These are phyloP conservation scores for Mucor plumbeus DNA, from an alignment of 371 early-diverging fungal species.

Conservation along the genomic window DNA sequence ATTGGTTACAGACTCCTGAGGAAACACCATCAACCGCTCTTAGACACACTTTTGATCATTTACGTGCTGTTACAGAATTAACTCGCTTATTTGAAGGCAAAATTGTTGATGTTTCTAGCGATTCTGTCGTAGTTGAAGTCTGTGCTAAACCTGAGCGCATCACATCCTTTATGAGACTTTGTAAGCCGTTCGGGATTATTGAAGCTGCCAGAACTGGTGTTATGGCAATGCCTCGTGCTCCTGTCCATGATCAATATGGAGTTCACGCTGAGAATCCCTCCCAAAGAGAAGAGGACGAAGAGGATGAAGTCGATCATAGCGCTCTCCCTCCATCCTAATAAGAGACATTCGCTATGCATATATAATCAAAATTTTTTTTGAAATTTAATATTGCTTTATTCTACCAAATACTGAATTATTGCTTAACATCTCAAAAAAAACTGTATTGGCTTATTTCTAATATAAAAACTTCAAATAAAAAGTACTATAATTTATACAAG, in stretches of 20 bases:
- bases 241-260: conserved; percentile 71
- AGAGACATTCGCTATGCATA: too few relatives aligned
- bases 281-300: conserved; percentile 39
- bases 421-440: too few relatives aligned
- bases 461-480: too few relatives aligned
- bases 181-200: conserved; percentile 93
- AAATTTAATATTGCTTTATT: too few relatives aligned
- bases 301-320: conserved; percentile 74
- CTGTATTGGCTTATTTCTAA: too few relatives aligned
- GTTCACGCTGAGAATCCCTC: conserved; percentile 52
- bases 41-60: conserved; percentile 76
- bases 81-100: conserved; percentile 85
- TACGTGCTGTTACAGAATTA: conserved; percentile 82
- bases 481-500: too few relatives aligned
- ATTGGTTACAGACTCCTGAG: not conserved
- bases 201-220: conserved; percentile 93
- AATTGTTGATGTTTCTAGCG: conserved; percentile 89
- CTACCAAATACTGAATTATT: too few relatives aligned
- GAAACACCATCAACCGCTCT: conserved; percentile 53
- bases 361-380: too few relatives aligned
- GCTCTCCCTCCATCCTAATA: conserved; percentile 75
- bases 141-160: conserved; percentile 87
- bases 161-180: conserved; percentile 88
- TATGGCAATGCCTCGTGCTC: conserved; percentile 94
- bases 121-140: conserved; percentile 84